Evolutionary conservation across 2,329 filamentous ascomycete species (phyloP).

Genomic region (Diaporthe aspalathi): DNA sequence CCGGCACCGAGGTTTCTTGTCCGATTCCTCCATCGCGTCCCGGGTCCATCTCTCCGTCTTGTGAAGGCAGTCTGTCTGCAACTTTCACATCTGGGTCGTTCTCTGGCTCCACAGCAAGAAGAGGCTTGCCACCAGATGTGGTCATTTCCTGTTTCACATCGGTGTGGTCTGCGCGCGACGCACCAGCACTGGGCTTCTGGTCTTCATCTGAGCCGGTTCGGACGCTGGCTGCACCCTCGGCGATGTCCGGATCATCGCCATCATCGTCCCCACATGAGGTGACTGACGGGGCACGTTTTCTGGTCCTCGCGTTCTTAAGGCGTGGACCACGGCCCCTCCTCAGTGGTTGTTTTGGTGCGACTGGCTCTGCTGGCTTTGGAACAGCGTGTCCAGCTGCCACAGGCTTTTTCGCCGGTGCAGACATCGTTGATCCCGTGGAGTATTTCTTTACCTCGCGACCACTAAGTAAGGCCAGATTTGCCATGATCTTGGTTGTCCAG

Average conservation of each 20-base stretch:
- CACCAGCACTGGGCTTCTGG: neutral
- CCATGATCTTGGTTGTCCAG: constrained; percentile 56
- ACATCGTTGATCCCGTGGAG: neutral
- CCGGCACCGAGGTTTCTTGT: constrained; percentile 40
- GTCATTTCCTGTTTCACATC: neutral
- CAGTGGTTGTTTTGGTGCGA: neutral
- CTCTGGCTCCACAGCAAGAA: neutral
- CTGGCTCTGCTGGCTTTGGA: neutral
- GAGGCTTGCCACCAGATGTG: neutral
- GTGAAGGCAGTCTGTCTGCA: neutral
- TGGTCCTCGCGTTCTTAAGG: constrained; percentile 38
- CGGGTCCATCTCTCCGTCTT: neutral
- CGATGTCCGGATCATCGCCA: neutral
- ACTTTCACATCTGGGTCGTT: neutral
- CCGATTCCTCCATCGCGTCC: neutral
- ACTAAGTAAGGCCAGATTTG: constrained; percentile 53
- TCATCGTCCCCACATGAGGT: neutral
- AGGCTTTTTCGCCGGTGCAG: neutral
- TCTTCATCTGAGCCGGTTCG: neutral
- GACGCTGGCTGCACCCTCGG: neutral
- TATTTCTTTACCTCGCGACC: constrained; percentile 37
- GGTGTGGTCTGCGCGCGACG: neutral
- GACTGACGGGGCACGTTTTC: neutral
- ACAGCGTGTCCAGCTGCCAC: neutral
- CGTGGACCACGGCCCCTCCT: constrained; percentile 35